A percentile compares a stretch with the other conserved stretches of the same genome.
These are phyloP conservation scores for Sugiyamaella sp. DNA, from an alignment of 1,139 yeast species.

Conservation along the genomic window DNA sequence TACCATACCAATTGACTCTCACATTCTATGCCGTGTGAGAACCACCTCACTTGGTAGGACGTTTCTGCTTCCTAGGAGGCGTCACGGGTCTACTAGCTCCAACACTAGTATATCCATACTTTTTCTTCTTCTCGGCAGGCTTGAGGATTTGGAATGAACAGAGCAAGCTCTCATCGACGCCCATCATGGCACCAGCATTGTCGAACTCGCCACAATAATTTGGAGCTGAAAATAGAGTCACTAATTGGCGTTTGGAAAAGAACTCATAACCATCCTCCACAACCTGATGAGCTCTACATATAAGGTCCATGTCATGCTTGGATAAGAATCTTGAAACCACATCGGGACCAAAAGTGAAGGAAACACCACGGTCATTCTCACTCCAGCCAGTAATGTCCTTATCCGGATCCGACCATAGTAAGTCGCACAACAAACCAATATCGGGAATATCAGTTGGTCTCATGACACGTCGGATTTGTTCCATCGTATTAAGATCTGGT, in stretches of 20 bases:
- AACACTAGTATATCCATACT: conserved; percentile 59
- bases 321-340: conserved; percentile 92
- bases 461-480: conserved; percentile 97
- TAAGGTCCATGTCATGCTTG: conserved; percentile 95
- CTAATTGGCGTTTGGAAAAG: conserved; percentile 92
- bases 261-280: conserved; percentile 99
- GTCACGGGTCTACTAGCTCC: conserved; percentile 57
- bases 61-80: conserved; percentile 71
- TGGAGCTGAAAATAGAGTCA: conserved; percentile 93
- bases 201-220: conserved; percentile 99
- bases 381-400: conserved; percentile 98
- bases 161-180: conserved; percentile 91
- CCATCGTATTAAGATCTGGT: conserved; percentile 96
- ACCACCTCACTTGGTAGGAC: conserved; percentile 18
- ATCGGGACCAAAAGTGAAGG: conserved; percentile 96
- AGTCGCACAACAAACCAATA: conserved; percentile 91
- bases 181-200: conserved; percentile 99
- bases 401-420: conserved; percentile 98
- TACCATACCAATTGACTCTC: not conserved
- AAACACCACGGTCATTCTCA: conserved; percentile 97
- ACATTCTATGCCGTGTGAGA: not conserved
- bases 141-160: conserved; percentile 97
- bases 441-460: conserved; percentile 99
- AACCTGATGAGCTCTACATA: conserved; percentile 98
- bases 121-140: conserved; percentile 94